Base-by-base conservation (phyloP, 768 basidiomycete genomes). In the Coprinopsis cinerea region DNA sequence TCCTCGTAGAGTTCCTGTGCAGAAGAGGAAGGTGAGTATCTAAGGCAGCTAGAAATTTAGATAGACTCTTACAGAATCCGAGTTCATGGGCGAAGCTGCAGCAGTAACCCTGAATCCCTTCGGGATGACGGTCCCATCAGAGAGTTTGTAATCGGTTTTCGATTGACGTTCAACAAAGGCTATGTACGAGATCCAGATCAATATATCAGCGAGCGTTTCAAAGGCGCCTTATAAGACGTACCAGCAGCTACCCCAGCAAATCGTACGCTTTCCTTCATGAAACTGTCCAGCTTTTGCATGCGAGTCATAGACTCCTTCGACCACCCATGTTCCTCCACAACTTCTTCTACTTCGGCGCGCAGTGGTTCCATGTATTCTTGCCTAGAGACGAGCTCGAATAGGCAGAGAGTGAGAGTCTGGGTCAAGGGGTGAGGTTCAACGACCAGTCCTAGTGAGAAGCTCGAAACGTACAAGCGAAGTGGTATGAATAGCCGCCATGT, bases 241-340 rank as follows among this genome's bases (percentile, higher is more conserved):
- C 30, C 9, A 9, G 30, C 30, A 34, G 9, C 30, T 9, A 34
- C n/a, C n/a, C 30, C 30, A 9, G 30, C 30, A 9, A 34, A 45
- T 14, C 75, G 62, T 53, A 69, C 65, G 4, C 67, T 63, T 56
- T 79, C 77, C 41, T 70, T 72, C 15, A 80, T 41, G 57, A 80
- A 77, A 53, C 77, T 79, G 53, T 80, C 78, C 2, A 76, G 44
- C 53, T 67, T 71, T 44, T 55, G 59, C 71, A 78, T 70, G 40
- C 66, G 63, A 13, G 66, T 65, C 23, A 68, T 42, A 47, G 68
- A 54, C 53, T 40, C 40, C 42, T 64, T 66, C 25, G 64, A 67
- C 68, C 68, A 73, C 1, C 67, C 67, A 10, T 61, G 59, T 22
- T 59, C 49, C 1, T 48, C 36, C 2, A 72, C 45, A 5, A 64